Percentiles rank a stretch among this genome's conserved stretches.
Conservation (phyloP, 2,329 filamentous ascomycete genomes). For the Mycocentrospora acerina region DNA sequence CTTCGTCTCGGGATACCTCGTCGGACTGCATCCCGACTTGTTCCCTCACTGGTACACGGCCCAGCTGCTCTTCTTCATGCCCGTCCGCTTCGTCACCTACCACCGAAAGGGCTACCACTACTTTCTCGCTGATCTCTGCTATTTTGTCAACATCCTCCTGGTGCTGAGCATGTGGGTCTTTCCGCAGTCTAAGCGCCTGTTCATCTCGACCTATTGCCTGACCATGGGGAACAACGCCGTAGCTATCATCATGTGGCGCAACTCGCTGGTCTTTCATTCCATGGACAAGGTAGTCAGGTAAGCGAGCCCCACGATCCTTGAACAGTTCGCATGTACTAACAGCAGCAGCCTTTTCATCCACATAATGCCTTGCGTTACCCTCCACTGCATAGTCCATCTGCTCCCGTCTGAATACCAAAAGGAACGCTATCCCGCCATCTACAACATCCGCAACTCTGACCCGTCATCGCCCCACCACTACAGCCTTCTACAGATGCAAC, state of each 20-base stretch:
- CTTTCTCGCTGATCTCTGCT: constrained; percentile 95
- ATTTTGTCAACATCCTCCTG: constrained; percentile 91
- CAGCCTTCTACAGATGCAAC: constrained; percentile 78
- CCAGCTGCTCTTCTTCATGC: constrained; percentile 94
- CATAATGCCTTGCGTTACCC: constrained; percentile 94
- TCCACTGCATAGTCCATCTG: constrained; percentile 91
- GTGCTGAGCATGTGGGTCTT: constrained; percentile 87
- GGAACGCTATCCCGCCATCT: constrained; percentile 79
- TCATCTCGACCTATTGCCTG: constrained; percentile 89
- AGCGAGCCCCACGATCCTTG: no score
- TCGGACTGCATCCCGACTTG: constrained; percentile 79
- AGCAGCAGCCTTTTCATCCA: constrained; percentile 82
- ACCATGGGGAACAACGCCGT: constrained; percentile 96
- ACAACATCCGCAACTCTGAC: constrained; percentile 69
- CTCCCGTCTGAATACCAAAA: constrained; percentile 65
- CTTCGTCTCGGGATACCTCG: constrained; percentile 91
- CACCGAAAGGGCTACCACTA: constrained; percentile 84
- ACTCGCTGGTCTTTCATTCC: constrained; percentile 96
- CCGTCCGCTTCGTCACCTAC: constrained; percentile 89
- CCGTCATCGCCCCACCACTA: constrained; percentile 79
- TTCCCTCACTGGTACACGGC: constrained; percentile 92
- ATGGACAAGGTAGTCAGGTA: constrained; percentile 94
- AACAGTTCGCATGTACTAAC: constrained; percentile 16
- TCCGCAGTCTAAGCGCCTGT: constrained; percentile 83
- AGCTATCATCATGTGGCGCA: constrained; percentile 98